Percentiles rank a stretch among this genome's conserved stretches.
These are phyloP conservation scores for Collybia sordida DNA, from an alignment of 768 basidiomycete genomes.

Conservation along the genomic window DNA sequence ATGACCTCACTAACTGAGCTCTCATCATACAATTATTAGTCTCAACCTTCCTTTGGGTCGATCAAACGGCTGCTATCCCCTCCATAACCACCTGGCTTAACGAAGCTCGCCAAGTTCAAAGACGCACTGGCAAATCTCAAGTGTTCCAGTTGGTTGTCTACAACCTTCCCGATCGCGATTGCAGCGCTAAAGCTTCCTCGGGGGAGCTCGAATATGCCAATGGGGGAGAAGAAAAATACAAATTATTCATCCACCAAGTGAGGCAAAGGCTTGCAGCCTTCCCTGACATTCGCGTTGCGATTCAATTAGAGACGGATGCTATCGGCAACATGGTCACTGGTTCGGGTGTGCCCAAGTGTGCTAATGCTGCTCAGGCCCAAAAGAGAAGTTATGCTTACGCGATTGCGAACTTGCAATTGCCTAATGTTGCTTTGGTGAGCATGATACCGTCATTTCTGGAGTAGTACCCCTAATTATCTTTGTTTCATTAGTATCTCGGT, in stretches of 20 bases:
- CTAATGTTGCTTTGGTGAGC: slow-evolving; percentile 21
- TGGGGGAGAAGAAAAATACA: slow-evolving; percentile 28
- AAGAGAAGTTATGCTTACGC: slow-evolving; percentile 24
- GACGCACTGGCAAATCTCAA: slow-evolving; percentile 13
- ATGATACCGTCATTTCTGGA: slow-evolving; percentile 21
- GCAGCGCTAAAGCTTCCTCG: slow-evolving; percentile 28
- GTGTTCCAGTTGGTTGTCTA: slow-evolving; percentile 31
- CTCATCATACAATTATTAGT: not conserved
- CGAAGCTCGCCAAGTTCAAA: slow-evolving; percentile 3
- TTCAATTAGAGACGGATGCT: slow-evolving; percentile 31
- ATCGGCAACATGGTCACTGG: slow-evolving; percentile 31
- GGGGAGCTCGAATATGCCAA: slow-evolving; percentile 29
- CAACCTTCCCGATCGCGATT: slow-evolving; percentile 35
- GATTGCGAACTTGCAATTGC: slow-evolving; percentile 24
- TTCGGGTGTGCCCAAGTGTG: slow-evolving; percentile 26
- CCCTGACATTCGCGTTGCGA: slow-evolving; percentile 21
- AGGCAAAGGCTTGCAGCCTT: slow-evolving; percentile 2
- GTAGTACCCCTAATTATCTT: slow-evolving; percentile 20
- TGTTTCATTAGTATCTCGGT: too few relatives aligned
- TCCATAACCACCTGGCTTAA: slow-evolving; percentile 1
- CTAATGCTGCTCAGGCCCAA: slow-evolving; percentile 26
- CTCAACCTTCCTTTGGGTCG: slow-evolving; percentile 6
- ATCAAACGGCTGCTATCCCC: slow-evolving; percentile 1
- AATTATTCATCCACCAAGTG: slow-evolving; percentile 22
- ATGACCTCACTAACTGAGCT: too few relatives aligned